These are phyloP conservation scores for Terfezia claveryi DNA, from an alignment of 495 filamentous ascomycete species.

Conservation along the genomic window DNA sequence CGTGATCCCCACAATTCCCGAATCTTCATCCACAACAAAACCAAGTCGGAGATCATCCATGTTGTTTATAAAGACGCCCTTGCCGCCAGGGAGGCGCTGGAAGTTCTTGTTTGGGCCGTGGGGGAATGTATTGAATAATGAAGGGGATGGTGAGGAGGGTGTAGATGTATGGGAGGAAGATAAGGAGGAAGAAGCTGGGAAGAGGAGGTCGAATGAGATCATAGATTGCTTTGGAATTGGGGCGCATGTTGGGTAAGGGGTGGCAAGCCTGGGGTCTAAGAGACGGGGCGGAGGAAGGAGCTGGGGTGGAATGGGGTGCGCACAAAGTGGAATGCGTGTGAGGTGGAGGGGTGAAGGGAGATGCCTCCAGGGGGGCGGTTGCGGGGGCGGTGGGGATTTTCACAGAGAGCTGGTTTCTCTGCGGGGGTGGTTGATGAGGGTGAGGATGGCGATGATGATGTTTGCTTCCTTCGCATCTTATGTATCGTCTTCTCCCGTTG, in stretches of 20 bases:
- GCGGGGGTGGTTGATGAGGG: slow-evolving; percentile 35
- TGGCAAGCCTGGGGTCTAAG: slow-evolving; percentile 49
- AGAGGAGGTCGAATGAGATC: slow-evolving; percentile 56
- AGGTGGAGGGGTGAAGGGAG: slow-evolving; percentile 60
- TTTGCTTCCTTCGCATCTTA: slow-evolving; percentile 26
- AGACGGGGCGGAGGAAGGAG: slow-evolving; percentile 39
- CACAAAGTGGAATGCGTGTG: slow-evolving; percentile 72
- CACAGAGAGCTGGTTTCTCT: slow-evolving; percentile 30
- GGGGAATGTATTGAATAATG: not conserved
- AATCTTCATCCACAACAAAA: not conserved
- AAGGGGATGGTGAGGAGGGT: not conserved
- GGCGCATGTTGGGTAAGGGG: slow-evolving; percentile 48
- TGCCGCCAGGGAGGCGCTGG: not conserved
- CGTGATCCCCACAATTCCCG: slow-evolving; percentile 25
- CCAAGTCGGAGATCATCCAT: too few relatives aligned
- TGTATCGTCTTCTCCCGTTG: not conserved
- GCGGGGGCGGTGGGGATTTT: slow-evolving; percentile 46
- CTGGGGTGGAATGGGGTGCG: slow-evolving; percentile 55
- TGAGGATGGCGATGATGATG: slow-evolving; percentile 30
- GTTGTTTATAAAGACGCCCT: too few relatives aligned
- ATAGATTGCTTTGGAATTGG: slow-evolving; percentile 29
- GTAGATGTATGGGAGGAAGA: not conserved
- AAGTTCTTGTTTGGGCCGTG: slow-evolving; percentile 1
- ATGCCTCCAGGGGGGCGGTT: slow-evolving; percentile 24
- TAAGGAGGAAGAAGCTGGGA: slow-evolving; percentile 49